phyloP scores from a whole-genome alignment of 371 early-diverging fungal species.

The Mucor saturninus region DNA sequence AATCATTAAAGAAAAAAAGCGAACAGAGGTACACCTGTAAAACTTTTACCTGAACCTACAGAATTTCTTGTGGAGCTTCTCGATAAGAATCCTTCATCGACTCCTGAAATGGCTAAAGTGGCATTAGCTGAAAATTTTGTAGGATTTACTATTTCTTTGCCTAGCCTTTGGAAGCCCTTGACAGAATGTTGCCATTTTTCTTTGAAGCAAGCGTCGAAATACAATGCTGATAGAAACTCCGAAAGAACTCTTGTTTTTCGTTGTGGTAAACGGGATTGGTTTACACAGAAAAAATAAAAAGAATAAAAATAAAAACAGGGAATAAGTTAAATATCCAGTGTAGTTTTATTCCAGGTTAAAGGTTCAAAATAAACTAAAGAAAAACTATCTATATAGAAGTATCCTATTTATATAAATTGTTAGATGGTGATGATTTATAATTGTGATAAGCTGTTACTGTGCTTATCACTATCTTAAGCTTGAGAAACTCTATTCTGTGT shows the following conservation, averaged over 20 bases:
- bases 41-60: constrained; percentile 14
- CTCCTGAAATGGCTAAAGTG: constrained; percentile 10
- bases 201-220: constrained; percentile 15
- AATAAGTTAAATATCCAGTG: too few relatives aligned
- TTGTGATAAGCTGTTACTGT: too few relatives aligned
- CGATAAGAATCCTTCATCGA: constrained; percentile 17
- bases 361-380: too few relatives aligned
- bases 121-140: constrained; percentile 8
- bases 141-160: constrained; percentile 13
- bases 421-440: too few relatives aligned
- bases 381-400: too few relatives aligned
- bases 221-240: constrained; percentile 17
- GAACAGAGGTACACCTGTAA: constrained; percentile 18
- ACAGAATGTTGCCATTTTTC: constrained; percentile 12
- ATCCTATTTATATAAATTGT: too few relatives aligned
- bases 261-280: too few relatives aligned
- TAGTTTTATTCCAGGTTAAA: too few relatives aligned
- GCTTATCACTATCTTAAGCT: too few relatives aligned
- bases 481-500: too few relatives aligned
- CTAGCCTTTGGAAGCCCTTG: constrained; percentile 18
- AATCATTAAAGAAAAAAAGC: constrained; percentile 20
- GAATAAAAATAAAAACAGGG: too few relatives aligned
- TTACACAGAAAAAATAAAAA: too few relatives aligned
- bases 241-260: constrained; percentile 16
- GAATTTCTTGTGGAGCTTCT: constrained; percentile 5